Evolutionary conservation across 345 rosid genomes (phyloP).

Genomic region (Hirschfeldia incana): DNA sequence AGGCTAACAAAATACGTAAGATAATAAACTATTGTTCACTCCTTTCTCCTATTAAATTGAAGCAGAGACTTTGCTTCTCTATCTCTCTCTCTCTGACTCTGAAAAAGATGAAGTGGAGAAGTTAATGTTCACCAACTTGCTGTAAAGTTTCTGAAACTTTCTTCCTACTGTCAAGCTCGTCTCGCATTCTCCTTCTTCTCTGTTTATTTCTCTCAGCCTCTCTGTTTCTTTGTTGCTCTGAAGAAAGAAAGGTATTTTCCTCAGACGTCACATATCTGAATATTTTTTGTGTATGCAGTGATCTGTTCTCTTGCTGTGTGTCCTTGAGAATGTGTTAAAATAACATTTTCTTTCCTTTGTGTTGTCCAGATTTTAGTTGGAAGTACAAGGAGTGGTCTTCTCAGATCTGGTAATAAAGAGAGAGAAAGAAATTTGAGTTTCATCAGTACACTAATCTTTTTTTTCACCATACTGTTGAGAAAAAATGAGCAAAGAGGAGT

Average conservation of each 20-base stretch:
- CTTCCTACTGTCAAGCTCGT: slow-evolving; percentile 24
- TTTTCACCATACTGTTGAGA: not conserved
- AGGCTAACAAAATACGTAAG: not conserved
- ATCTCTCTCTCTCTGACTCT: slow-evolving; percentile 36
- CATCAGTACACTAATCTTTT: not conserved
- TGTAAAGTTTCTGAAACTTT: slow-evolving; percentile 21
- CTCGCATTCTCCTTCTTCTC: slow-evolving; percentile 16
- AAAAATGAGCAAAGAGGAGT: slow-evolving; percentile 95
- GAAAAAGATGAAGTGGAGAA: slow-evolving; percentile 50
- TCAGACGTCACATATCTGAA: not conserved
- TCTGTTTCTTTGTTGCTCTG: slow-evolving; percentile 1
- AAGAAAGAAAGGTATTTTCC: slow-evolving; percentile 16
- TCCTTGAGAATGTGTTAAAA: slow-evolving; percentile 1
- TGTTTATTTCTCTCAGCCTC: slow-evolving; percentile 18
- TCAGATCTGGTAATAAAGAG: slow-evolving; percentile 52
- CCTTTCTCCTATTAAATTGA: slow-evolving; percentile 22
- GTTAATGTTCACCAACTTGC: slow-evolving; percentile 47
- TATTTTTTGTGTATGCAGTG: not conserved
- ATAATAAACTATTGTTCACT: not conserved
- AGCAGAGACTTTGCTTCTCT: slow-evolving; percentile 27
- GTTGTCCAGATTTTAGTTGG: slow-evolving; percentile 13
- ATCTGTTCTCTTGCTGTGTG: not conserved
- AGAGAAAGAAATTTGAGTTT: slow-evolving; percentile 13
- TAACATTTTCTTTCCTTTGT: not conserved
- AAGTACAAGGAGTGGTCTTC: slow-evolving; percentile 23